Conservation (phyloP, 495 filamentous ascomycete genomes). For the Penicillium bovifimosum region DNA sequence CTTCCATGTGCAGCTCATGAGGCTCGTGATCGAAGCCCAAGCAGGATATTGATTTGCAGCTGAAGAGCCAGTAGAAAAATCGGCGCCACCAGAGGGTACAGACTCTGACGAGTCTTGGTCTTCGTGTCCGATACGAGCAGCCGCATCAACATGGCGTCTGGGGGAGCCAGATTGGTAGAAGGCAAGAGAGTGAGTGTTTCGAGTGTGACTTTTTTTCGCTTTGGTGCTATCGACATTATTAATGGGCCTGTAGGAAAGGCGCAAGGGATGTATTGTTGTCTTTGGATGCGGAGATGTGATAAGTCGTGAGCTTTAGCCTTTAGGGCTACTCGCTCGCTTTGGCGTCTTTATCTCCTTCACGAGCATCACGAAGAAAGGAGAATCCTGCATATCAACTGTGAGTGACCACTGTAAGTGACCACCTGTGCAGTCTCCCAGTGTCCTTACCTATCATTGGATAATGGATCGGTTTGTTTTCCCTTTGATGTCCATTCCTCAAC, state of each 20-base stretch:
- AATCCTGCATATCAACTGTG: not conserved
- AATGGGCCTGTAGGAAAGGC: not conserved
- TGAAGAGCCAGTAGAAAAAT: not conserved
- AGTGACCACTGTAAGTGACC: too few relatives aligned
- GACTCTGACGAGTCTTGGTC: not conserved
- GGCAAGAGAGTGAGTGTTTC: conserved; percentile 23
- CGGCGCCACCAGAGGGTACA: not conserved
- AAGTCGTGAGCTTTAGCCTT: not conserved
- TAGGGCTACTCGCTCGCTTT: not conserved
- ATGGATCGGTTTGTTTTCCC: too few relatives aligned
- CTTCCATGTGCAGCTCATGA: conserved; percentile 5
- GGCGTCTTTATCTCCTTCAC: not conserved
- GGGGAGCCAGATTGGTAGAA: conserved; percentile 15
- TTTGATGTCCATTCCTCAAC: too few relatives aligned
- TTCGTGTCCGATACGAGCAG: conserved; percentile 16
- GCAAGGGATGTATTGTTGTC: not conserved
- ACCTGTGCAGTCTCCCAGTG: too few relatives aligned
- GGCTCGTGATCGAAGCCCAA: not conserved
- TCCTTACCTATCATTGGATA: too few relatives aligned
- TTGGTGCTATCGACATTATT: not conserved
- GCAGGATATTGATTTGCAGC: conserved; percentile 1
- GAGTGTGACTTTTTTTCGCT: conserved; percentile 1
- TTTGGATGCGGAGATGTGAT: not conserved
- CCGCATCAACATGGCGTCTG: conserved; percentile 14
- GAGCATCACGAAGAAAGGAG: not conserved